Evolutionary conservation across 1,284 basidiomycete genomes (phyloP), one percentile per base, ranked within the genome.

Genomic region (Mycena sp.): DNA sequence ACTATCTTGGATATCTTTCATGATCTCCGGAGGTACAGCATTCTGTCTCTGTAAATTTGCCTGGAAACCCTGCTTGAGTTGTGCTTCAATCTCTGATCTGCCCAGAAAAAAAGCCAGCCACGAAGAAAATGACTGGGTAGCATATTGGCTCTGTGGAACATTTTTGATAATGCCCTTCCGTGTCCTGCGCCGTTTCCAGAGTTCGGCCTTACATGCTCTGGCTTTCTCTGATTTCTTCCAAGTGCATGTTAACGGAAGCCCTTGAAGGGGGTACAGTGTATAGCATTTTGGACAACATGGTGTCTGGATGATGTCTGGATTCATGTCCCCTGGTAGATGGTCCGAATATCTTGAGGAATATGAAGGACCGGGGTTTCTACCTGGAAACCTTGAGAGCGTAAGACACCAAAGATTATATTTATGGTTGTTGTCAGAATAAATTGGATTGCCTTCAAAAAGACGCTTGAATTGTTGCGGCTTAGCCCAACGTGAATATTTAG

Each of bases 251-350:
- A 12, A 12, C 9, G 55, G 55, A 26, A 57, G 26, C 2, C 9
- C 30, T 35, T 56, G 54, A n/a, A n/a, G n/a, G n/a, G n/a, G n/a
- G 30, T 56, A 56, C 10, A 11, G 16, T 2, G 9, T 53, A 19
- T 29, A 53, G 16, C 58, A 60, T 12, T 29, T 48, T 14, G 58
- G 51, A 23, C 58, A 60, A 29, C 58, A 60, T 17, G 51, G 21
- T 12, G 44, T 54, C 14, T 43, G 35, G 25, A 40, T 32, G 4
- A 60, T 60, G 12, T 54, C 38, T 2, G 58, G 58, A n/a, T 60
- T 35, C 21, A 60, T 3, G 23, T 50, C 58, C 4, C n/a, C 7
- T 37, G 4, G 26, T 58, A 58, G 16, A 49, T 21, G 4, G 50
- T 60, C 7, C 44, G 41, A 12, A 60, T 53, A 16, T 60, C 58